A percentile compares a stretch with the other conserved stretches of the same genome.
phyloP scores from a whole-genome alignment of 2,329 filamentous ascomycete genomes.

The Metarhizium sp. region DNA sequence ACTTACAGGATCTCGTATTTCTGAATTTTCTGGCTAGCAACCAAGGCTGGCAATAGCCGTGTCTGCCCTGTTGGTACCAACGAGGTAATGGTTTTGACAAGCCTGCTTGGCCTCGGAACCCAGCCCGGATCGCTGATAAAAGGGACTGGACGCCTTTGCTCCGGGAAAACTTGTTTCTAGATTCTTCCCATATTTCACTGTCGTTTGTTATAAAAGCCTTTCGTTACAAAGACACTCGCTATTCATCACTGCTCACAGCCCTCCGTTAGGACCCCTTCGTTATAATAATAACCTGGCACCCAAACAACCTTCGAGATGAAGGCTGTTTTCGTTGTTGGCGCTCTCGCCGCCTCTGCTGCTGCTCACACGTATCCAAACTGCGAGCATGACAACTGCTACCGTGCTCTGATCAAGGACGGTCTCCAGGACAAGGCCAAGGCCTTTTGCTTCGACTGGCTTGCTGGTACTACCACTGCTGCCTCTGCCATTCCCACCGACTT shows the following conservation, averaged over 20 bases:
- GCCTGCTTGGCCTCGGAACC: not conserved
- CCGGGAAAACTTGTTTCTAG: not conserved
- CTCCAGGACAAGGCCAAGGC: constrained; percentile 17
- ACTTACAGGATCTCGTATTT: constrained; percentile 11
- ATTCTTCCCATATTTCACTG: not conserved
- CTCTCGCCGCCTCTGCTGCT: constrained; percentile 20
- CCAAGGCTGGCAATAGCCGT: not conserved
- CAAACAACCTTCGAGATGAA: constrained; percentile 21
- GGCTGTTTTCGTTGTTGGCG: constrained; percentile 19
- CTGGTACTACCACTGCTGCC: constrained; percentile 17
- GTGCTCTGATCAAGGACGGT: constrained; percentile 23
- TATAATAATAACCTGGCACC: not conserved
- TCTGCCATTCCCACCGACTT: constrained; percentile 21
- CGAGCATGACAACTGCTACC: constrained; percentile 25
- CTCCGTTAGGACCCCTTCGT: constrained; percentile 15
- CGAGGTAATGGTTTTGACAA: not conserved
- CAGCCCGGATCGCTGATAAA: constrained; percentile 1
- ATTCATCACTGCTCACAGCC: not conserved
- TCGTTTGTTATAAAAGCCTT: constrained; percentile 1
- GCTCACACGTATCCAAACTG: constrained; percentile 20
- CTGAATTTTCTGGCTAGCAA: not conserved
- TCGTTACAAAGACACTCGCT: constrained; percentile 5
- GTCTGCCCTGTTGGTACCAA: not conserved
- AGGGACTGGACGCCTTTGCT: not conserved
- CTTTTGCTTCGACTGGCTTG: constrained; percentile 25